Conservation (phyloP, 768 basidiomycete genomes). For the Panus rudis region DNA sequence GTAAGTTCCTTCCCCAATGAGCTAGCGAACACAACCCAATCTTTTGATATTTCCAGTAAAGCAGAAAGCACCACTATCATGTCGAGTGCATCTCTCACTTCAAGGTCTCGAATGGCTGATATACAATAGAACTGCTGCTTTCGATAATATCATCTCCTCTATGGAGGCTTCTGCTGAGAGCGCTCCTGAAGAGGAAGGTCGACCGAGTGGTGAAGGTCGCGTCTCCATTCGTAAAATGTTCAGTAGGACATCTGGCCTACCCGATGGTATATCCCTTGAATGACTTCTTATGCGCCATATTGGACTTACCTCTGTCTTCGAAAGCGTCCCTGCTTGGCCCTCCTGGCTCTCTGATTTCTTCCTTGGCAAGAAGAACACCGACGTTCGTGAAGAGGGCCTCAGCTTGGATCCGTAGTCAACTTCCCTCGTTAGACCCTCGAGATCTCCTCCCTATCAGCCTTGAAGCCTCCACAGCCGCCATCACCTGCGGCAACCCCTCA, state of each 20-base stretch:
- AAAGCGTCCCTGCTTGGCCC: conserved; percentile 17
- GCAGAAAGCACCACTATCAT: conserved; percentile 39
- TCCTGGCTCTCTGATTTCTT: conserved; percentile 20
- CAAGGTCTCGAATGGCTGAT: conserved; percentile 92
- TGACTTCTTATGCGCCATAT: background rate
- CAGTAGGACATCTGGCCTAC: conserved; percentile 19
- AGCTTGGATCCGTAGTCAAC: conserved; percentile 49
- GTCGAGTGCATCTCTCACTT: conserved; percentile 72
- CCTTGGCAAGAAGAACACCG: conserved; percentile 18
- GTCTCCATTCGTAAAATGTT: conserved; percentile 23
- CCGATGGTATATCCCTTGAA: conserved; percentile 17
- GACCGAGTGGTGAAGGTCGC: conserved; percentile 11
- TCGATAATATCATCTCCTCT: conserved; percentile 77
- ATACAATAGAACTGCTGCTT: conserved; percentile 85
- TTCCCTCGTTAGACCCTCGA: conserved; percentile 70
- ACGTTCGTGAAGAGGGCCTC: conserved; percentile 33
- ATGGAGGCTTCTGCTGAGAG: conserved; percentile 38
- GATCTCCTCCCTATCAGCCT: conserved; percentile 86
- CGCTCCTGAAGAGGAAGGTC: conserved; percentile 6
- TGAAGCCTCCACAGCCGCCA: conserved; percentile 68
- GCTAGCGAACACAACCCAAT: conserved; percentile 21
- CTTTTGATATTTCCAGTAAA: conserved; percentile 21
- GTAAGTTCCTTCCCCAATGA: conserved; percentile 32
- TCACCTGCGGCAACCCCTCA: conserved; percentile 80
- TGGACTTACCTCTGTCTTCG: background rate